Evolutionary conservation across 768 basidiomycete genomes (phyloP).

Genomic region (Podaxis sp.): DNA sequence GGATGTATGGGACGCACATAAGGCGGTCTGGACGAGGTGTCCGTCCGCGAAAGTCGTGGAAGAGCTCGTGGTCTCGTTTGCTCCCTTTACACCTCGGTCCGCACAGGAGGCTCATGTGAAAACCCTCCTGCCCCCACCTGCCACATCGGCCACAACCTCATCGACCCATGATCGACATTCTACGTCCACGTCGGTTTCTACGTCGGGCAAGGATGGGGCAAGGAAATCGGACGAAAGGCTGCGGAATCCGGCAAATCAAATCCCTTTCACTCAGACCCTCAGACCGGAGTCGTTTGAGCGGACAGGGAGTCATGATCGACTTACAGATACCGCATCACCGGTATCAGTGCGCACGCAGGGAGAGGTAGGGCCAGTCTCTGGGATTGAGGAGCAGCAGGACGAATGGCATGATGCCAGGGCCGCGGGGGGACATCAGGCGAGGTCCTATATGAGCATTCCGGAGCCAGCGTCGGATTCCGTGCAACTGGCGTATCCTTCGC

Average conservation of each 20-base stretch:
- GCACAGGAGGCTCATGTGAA: constrained; percentile 21
- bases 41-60: constrained; percentile 23
- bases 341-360: neutral
- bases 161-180: constrained; percentile 8
- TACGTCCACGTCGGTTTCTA: neutral
- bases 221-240: neutral
- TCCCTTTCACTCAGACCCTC: constrained; percentile 7
- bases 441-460: neutral
- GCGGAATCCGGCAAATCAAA: neutral
- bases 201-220: neutral
- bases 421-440: neutral
- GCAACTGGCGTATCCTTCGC: constrained; percentile 4
- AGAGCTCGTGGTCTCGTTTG: constrained; percentile 25
- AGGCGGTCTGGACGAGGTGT: constrained; percentile 22
- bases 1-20: constrained; percentile 31
- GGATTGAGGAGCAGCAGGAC: neutral
- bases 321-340: constrained; percentile 7
- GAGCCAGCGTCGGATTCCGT: neutral
- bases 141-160: constrained; percentile 1
- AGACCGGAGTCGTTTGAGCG: constrained; percentile 7
- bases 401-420: constrained; percentile 1
- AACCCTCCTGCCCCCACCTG: constrained; percentile 22
- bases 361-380: neutral
- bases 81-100: constrained; percentile 25
- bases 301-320: constrained; percentile 3